Evolutionary conservation across 192 early-diverging fungal species (phyloP).

Genomic region (Backusella psychrophila): DNA sequence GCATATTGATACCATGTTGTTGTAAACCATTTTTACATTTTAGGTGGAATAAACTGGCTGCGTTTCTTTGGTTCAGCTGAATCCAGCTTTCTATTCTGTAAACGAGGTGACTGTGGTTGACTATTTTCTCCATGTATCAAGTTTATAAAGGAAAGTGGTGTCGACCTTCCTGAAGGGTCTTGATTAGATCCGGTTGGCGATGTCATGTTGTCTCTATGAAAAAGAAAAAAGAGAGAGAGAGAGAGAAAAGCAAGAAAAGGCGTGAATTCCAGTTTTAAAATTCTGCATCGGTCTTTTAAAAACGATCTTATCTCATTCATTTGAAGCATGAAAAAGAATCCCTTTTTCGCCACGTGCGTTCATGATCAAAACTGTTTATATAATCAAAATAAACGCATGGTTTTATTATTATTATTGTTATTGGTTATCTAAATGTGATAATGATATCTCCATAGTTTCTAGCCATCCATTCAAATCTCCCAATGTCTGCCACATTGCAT

Average conservation of each 20-base stretch:
- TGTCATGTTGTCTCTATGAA: not conserved
- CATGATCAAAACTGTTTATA: not conserved
- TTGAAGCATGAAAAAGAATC: not conserved
- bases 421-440: constrained; percentile 6
- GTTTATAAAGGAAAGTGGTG: not conserved
- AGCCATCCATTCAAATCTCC: constrained; percentile 14
- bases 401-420: not conserved
- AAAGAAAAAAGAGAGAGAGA: not conserved
- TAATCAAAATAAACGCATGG: not conserved
- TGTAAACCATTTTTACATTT: not conserved
- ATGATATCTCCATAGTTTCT: constrained; percentile 10
- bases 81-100: not conserved
- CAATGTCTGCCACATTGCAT: constrained; percentile 6
- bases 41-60: constrained; percentile 5
- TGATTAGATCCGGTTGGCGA: not conserved
- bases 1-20: too few relatives aligned
- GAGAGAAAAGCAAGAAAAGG: not conserved
- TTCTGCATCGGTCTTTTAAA: not conserved
- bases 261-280: not conserved
- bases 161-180: not conserved
- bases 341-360: too few relatives aligned
- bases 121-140: not conserved
- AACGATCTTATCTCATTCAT: not conserved
- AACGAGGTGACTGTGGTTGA: not conserved
- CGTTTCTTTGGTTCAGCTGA: not conserved